Base-by-base conservation (phyloP, 2,329 filamentous ascomycete genomes). In the Lecanicillium sp. region DNA sequence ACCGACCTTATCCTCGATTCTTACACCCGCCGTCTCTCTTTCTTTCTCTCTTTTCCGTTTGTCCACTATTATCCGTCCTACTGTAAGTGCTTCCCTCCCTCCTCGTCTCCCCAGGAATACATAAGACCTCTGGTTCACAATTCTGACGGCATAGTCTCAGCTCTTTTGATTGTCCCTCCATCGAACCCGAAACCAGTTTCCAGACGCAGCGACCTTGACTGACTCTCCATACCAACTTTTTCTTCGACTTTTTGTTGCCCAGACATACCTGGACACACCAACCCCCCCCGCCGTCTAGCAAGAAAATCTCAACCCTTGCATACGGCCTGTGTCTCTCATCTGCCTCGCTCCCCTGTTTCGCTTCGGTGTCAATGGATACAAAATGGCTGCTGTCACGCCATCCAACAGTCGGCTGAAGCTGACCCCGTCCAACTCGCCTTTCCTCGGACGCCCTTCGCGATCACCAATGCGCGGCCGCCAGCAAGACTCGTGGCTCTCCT, bases 391-490 rank as follows among this genome's bases (percentile, higher is more conserved):
- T 58, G 71, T 75, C 53, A 80, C 78, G 67, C 77, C 78, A 52
- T 66, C 66, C 54, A 75, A 75, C 59, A 74, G 71, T 60, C 77
- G 78, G 61, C 70, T 86, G 56, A 86, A 81, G 68, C 67, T 84
- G 56, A 90, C 87, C 49, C 87, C 89, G 48, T 84, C 86, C 51
- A 88, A 82, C 64, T 90, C 87, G 50, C 87, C 87, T 48, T 83
- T 79, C 60, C 63, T 81, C 40, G 74, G 75, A 50, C 78, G 82
- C 32, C 76, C 79, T 27, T 69, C 78, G 15, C 79, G 84, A 61
- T 85, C 86, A 42, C 81, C 85, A 24, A 62, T 73, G 51, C 77
- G 78, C 41, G 67, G 69, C 38, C 73, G 74, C 44, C 56, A 64
- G 11, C 69, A 71, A 51, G 78, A 83, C 50, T 73, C 78, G 19